Percentiles rank a stretch among this genome's conserved stretches.
These are phyloP conservation scores for Fragosphaeria purpurea DNA, from an alignment of 2,329 filamentous ascomycete genomes.

Conservation along the genomic window DNA sequence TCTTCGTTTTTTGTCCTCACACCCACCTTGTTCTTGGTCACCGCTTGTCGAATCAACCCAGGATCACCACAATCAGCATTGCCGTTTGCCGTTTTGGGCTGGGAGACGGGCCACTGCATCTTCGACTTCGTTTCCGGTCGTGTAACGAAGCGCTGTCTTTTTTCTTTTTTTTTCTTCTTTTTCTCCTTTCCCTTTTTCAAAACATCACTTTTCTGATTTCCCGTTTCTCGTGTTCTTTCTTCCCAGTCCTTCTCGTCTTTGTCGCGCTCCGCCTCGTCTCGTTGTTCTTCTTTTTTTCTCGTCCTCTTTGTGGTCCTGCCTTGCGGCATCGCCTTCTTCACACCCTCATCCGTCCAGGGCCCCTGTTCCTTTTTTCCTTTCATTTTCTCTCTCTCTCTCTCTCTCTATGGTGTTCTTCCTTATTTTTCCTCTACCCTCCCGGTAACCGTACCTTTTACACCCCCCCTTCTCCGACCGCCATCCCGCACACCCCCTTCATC, in stretches of 20 bases:
- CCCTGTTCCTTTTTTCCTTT: not conserved
- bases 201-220: not conserved
- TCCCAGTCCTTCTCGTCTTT: not conserved
- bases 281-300: not conserved
- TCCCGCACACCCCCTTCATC: not conserved
- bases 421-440: not conserved
- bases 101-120: constrained; percentile 3
- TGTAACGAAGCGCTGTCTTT: constrained; percentile 4
- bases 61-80: not conserved
- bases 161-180: not conserved
- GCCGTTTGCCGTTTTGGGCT: not conserved
- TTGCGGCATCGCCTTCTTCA: too few species aligned
- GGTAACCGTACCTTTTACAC: not conserved
- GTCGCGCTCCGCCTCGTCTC: too few species aligned
- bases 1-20: too few species aligned
- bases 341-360: too few species aligned
- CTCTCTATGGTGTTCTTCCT: not conserved
- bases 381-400: not conserved
- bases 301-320: not conserved
- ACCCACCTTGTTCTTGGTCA: not conserved
- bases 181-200: not conserved
- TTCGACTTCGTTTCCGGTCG: constrained; percentile 2
- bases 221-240: too few species aligned
- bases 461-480: not conserved
- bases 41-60: not conserved